Percentiles rank a stretch among this genome's conserved stretches.
Evolutionary conservation across 2,329 filamentous ascomycete genomes (phyloP).

Genomic region (Zasmidium cellare): DNA sequence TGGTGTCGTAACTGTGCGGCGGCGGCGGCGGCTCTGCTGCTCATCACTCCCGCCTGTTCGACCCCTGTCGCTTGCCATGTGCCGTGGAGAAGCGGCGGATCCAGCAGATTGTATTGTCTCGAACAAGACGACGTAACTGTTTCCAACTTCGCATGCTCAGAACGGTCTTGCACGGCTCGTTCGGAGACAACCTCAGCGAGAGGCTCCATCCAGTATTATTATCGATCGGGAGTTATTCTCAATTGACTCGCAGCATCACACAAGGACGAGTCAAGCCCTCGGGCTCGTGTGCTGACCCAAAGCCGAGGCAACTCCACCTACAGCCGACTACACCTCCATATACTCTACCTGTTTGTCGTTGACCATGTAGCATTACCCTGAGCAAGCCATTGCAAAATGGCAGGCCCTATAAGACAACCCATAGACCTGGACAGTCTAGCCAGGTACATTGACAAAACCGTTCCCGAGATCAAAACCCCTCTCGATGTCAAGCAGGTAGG

Average conservation of each 20-base stretch:
- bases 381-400: slow-evolving; percentile 56
- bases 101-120: no score
- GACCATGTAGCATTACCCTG: slow-evolving; percentile 11
- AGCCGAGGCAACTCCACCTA: neutral
- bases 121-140: no score
- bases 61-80: neutral
- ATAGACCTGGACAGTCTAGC: slow-evolving; percentile 81
- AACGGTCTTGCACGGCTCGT: no score
- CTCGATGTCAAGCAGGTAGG: slow-evolving; percentile 84
- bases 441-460: slow-evolving; percentile 72
- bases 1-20: neutral
- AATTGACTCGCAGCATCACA: no score
- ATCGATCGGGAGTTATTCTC: no score
- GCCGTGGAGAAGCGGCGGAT: no score
- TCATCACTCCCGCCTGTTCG: neutral
- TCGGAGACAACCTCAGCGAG: no score
- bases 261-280: neutral
- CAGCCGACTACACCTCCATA: neutral
- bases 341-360: neutral
- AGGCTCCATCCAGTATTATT: no score
- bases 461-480: slow-evolving; percentile 81
- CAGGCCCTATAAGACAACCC: slow-evolving; percentile 83
- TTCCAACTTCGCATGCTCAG: no score
- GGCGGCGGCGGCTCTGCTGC: no score
- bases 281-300: neutral